Evolutionary conservation across 108 stramenopile genomes (phyloP), one percentile per base, ranked within the genome.

Genomic region (Cyclostephanos invisitatus): DNA sequence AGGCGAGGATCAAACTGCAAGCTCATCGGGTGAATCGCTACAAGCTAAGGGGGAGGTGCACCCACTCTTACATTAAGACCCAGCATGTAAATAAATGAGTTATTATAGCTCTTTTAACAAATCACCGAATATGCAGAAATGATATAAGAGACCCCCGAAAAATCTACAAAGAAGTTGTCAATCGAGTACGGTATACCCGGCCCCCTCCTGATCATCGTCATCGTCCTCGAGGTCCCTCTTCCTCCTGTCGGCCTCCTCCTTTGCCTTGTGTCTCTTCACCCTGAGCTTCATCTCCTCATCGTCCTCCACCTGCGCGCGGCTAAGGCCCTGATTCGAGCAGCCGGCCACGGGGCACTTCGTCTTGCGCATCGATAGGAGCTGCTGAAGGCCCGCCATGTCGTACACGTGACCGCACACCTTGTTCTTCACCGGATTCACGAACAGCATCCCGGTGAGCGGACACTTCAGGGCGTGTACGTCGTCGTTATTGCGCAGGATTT

Each of bases 401-500:
- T 89, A 92, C 20, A 77, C 76, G 65, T 92, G 91, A 27, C 70
- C 65, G 64, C 91, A 92, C 12, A 84, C 66, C 50, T 81, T 86
- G 64, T 84, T 89, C 44, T 57, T 77, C 42, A 87, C 84, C 5
- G 91, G 91, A n/a, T 89, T 75, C 48, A 77, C 83, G 58, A 89
- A 80, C 18, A 88, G 51, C 62, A 73, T 81, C 10, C 72, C 75
- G 0, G 87, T 85, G 35, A 92, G 73, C 42, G 88, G 91, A 37
- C 91, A 92, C 65, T 89, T 89, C 37, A 75, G 29, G 27, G 42
- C 44, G 28, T 84, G 75, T 14, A 60, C 57, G 48, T 75, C 78
- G 44, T 64, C 62, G 2, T 21, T 25, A 62, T 80, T 74, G 18
- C 53, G 22, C 24, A 75, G 68, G 44, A 80, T 58, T 57, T 75